phyloP scores from a whole-genome alignment of 495 filamentous ascomycete species.

The Bacidia rubella region DNA sequence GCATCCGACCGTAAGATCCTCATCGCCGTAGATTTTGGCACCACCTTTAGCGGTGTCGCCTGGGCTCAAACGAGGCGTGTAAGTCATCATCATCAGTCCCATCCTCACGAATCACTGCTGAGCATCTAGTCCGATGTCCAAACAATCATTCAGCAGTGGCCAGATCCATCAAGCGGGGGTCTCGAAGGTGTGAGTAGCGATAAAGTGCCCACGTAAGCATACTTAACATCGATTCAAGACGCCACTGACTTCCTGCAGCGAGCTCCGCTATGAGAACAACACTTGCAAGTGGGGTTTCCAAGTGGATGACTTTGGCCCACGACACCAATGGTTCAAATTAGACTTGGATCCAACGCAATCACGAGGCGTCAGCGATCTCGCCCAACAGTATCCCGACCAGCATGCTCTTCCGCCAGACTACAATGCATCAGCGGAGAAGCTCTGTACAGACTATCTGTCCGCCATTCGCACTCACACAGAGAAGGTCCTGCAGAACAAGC shows the following conservation, averaged over 20 bases:
- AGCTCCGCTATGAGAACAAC: constrained; percentile 26
- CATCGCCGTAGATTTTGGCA: constrained; percentile 24
- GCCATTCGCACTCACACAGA: constrained; percentile 20
- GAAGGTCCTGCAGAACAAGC: constrained; percentile 26
- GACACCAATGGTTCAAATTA: constrained; percentile 44
- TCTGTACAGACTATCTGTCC: constrained; percentile 58
- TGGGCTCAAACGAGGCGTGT: constrained; percentile 31
- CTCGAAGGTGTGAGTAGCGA: constrained; percentile 26
- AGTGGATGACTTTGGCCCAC: constrained; percentile 29
- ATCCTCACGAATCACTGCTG: not conserved
- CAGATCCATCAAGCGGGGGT: constrained; percentile 17
- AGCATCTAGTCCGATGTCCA: constrained; percentile 20
- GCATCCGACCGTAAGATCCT: constrained; percentile 18
- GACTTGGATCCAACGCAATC: constrained; percentile 22
- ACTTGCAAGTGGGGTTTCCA: constrained; percentile 38
- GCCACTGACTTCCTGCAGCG: constrained; percentile 4
- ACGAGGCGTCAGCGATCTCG: constrained; percentile 13
- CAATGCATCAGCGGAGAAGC: constrained; percentile 46
- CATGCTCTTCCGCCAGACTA: constrained; percentile 21
- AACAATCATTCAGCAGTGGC: constrained; percentile 20
- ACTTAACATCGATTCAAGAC: too few relatives aligned
- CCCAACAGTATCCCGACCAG: constrained; percentile 10
- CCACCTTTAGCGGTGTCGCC: constrained; percentile 37
- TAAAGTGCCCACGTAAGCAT: constrained; percentile 26
- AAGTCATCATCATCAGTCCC: not conserved